Evolutionary conservation across 768 basidiomycete genomes (phyloP).

Genomic region (Tylopilus felleus): DNA sequence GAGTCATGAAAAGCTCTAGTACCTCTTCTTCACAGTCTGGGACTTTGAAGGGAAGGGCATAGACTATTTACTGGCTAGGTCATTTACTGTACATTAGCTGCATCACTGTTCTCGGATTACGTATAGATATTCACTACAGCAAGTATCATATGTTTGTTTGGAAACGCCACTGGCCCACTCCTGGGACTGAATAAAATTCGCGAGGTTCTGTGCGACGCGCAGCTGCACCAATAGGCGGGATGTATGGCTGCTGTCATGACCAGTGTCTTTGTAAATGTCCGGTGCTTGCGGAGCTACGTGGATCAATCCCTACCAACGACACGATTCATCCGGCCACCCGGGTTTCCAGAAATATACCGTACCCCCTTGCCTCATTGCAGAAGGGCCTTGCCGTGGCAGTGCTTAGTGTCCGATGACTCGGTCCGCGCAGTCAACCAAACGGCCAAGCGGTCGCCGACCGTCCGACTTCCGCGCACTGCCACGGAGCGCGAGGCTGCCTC

Average conservation of each 20-base stretch:
- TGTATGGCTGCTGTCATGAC: not conserved
- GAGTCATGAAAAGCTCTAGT: slow-evolving; percentile 19
- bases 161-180: not conserved
- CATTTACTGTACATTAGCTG: slow-evolving; percentile 26
- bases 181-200: not conserved
- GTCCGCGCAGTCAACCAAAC: slow-evolving; percentile 3
- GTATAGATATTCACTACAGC: not conserved
- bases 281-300: not conserved
- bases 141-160: not conserved
- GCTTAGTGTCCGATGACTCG: slow-evolving; percentile 8
- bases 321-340: not conserved
- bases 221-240: not conserved
- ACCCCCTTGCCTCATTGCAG: slow-evolving; percentile 21
- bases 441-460: not conserved
- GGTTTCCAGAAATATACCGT: slow-evolving; percentile 15
- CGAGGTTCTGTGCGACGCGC: not conserved
- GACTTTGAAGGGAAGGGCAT: slow-evolving; percentile 18
- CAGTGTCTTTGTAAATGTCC: not conserved
- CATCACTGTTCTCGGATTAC: slow-evolving; percentile 8
- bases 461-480: slow-evolving; percentile 19
- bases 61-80: not conserved
- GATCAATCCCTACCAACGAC: not conserved
- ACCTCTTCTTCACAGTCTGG: slow-evolving; percentile 28
- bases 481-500: slow-evolving; percentile 23
- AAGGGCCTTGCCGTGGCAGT: slow-evolving; percentile 5